Evolutionary conservation across 2,329 filamentous ascomycete genomes (phyloP).

Genomic region (Curvularia lunata): DNA sequence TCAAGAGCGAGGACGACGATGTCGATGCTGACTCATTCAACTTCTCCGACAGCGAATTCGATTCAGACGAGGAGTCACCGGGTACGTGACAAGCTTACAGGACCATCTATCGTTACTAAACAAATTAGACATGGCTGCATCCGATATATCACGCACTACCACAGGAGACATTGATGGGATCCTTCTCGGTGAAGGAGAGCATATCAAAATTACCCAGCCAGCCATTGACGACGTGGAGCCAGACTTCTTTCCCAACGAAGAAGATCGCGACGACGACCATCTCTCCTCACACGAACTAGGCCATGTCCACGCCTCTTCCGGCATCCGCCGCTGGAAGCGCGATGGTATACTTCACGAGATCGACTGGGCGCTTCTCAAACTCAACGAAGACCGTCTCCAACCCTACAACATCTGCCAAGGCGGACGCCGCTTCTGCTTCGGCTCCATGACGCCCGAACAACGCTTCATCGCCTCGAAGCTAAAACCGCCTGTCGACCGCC

Average conservation of each 20-base stretch:
- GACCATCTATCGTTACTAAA: background rate
- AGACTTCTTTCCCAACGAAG: slow-evolving; percentile 78
- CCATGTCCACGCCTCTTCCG: slow-evolving; percentile 86
- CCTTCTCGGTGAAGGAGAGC: slow-evolving; percentile 74
- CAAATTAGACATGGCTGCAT: slow-evolving; percentile 32
- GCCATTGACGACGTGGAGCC: slow-evolving; percentile 86
- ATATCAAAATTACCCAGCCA: slow-evolving; percentile 86
- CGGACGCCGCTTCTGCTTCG: slow-evolving; percentile 49
- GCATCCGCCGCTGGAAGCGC: slow-evolving; percentile 76
- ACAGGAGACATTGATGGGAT: slow-evolving; percentile 78
- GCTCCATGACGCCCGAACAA: slow-evolving; percentile 34
- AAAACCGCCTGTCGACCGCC: slow-evolving; percentile 43
- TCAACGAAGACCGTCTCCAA: slow-evolving; percentile 73
- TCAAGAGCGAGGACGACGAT: slow-evolving; percentile 50
- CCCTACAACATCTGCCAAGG: slow-evolving; percentile 73
- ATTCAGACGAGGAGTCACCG: slow-evolving; percentile 41
- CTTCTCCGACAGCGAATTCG: slow-evolving; percentile 64
- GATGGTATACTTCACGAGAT: slow-evolving; percentile 84
- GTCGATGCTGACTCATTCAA: slow-evolving; percentile 51
- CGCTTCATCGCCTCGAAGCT: slow-evolving; percentile 42
- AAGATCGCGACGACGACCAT: slow-evolving; percentile 78
- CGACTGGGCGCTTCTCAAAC: slow-evolving; percentile 91
- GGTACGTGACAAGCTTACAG: slow-evolving; percentile 16
- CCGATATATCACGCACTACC: slow-evolving; percentile 38
- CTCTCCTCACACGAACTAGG: slow-evolving; percentile 81